Percentiles rank a stretch among this genome's conserved stretches.
Evolutionary conservation across 1,284 basidiomycete genomes (phyloP).

Genomic region (Ustilago shanxiensis): DNA sequence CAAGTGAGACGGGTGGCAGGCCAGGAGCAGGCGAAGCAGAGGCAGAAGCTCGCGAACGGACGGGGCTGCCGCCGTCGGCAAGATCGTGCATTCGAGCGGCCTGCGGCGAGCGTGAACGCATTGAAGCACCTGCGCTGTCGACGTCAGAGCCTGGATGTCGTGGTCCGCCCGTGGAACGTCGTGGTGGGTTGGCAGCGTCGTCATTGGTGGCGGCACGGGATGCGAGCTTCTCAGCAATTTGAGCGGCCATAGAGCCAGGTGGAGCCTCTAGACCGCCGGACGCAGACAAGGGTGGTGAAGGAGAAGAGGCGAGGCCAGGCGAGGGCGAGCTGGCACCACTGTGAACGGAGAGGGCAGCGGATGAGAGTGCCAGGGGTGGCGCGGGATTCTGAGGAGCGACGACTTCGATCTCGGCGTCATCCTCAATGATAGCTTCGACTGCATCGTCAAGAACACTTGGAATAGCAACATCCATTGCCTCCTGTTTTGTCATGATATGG

Average conservation of each 20-base stretch:
- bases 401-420: conserved; percentile 62
- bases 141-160: conserved; percentile 52
- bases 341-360: conserved; percentile 56
- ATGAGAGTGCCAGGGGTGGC: conserved; percentile 53
- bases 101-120: conserved; percentile 54
- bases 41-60: conserved; percentile 37
- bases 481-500: conserved; percentile 61
- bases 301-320: conserved; percentile 39
- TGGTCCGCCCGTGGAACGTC: conserved; percentile 17
- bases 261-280: conserved; percentile 54
- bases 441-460: conserved; percentile 67
- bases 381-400: conserved; percentile 59
- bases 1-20: conserved; percentile 36
- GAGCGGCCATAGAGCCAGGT: conserved; percentile 61
- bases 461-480: conserved; percentile 67
- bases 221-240: conserved; percentile 60
- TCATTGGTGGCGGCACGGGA: conserved; percentile 15
- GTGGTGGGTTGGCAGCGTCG: conserved; percentile 5
- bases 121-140: conserved; percentile 31
- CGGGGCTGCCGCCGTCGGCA: conserved; percentile 40
- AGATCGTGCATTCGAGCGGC: conserved; percentile 22
- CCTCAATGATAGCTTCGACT: conserved; percentile 64
- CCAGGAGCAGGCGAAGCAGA: conserved; percentile 35
- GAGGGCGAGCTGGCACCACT: conserved; percentile 49
- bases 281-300: conserved; percentile 51